Conservation (phyloP, 441 rosid genomes). For the Adansonia rubrostipa region DNA sequence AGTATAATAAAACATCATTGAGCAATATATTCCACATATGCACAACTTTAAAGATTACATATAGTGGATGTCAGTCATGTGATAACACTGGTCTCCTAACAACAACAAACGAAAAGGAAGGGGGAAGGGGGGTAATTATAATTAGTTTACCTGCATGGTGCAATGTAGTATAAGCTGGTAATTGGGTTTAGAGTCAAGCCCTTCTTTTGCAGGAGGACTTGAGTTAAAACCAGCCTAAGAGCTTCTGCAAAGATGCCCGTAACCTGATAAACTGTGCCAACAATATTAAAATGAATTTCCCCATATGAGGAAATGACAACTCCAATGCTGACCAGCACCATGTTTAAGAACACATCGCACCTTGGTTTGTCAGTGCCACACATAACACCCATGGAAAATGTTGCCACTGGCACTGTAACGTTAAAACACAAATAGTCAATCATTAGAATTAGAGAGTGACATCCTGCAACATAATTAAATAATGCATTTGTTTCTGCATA, state of each 20-base stretch:
- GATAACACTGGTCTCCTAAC: no score
- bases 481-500: conserved; percentile 48
- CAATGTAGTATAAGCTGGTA: conserved; percentile 98
- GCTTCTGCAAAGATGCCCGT: conserved; percentile 99
- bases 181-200: conserved; percentile 95
- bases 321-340: conserved; percentile 98
- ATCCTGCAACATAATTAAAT: conserved; percentile 14
- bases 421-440: conserved; percentile 36
- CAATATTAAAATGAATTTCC: conserved; percentile 94
- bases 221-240: conserved; percentile 96
- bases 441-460: conserved; percentile 25
- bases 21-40: no score
- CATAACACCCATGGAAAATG: conserved; percentile 89
- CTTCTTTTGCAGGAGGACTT: conserved; percentile 98
- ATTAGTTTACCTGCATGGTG: conserved; percentile 84
- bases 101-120: conserved; percentile 67
- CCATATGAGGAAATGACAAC: conserved; percentile 98
- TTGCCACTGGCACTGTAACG: conserved; percentile 97
- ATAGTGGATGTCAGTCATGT: no score
- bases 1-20: background rate
- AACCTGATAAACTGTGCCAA: conserved; percentile 97
- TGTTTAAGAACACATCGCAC: conserved; percentile 94
- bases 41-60: no score
- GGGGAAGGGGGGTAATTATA: background rate
- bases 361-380: conserved; percentile 97